Percentiles rank a stretch among this genome's conserved stretches.
Conservation (phyloP, 2,329 filamentous ascomycete species). For the Zasmidium citrigriseum region DNA sequence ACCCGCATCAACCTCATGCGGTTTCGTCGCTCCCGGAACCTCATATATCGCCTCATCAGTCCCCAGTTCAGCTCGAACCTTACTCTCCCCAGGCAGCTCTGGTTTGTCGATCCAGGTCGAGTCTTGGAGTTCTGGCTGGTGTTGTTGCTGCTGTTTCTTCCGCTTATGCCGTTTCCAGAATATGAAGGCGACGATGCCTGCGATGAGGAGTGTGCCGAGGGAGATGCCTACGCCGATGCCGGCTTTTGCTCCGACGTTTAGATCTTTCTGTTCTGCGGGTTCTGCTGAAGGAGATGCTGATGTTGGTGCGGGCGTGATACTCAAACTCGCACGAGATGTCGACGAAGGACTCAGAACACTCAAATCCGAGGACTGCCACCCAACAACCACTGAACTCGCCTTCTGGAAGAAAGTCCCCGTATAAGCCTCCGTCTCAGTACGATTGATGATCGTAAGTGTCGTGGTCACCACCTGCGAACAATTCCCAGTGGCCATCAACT, state of each 20-base stretch:
- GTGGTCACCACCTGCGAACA: no score
- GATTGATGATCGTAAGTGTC: no score
- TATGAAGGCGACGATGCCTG: conserved; percentile 1
- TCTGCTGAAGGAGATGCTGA: no score
- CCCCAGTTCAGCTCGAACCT: neutral
- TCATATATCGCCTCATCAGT: neutral
- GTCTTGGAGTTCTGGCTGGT: no score
- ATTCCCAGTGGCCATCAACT: no score
- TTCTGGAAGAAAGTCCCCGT: no score
- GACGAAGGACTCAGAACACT: no score
- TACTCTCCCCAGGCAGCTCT: neutral
- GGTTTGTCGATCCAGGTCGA: neutral
- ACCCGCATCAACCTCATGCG: neutral
- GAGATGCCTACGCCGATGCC: conserved; percentile 12
- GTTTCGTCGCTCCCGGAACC: neutral
- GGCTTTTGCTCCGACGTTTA: conserved; percentile 10
- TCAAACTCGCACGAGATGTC: no score
- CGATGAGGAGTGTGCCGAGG: conserved; percentile 3
- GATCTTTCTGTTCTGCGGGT: neutral
- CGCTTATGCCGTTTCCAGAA: conserved; percentile 6
- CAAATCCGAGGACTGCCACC: no score
- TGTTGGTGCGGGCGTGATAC: no score
- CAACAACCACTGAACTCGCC: no score
- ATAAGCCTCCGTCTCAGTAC: no score
- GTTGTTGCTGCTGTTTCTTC: neutral